Base-by-base conservation (phyloP, 2,329 filamentous ascomycete genomes). In the Microsporum audouinii region DNA sequence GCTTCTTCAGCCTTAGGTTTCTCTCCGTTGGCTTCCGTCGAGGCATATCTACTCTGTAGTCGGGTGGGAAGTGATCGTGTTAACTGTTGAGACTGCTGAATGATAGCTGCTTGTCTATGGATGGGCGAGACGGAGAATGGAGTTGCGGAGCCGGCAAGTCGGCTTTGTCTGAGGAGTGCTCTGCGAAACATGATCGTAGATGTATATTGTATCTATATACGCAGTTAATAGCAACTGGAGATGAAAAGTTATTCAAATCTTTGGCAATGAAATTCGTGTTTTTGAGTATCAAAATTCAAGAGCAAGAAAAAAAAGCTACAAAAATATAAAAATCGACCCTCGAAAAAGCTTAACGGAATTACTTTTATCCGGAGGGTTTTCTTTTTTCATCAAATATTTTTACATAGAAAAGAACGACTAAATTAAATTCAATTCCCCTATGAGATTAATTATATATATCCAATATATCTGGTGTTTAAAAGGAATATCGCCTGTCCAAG, bases 131-230 rank as follows among this genome's bases (percentile, higher is more conserved):
- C 5, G 47, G 71, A 69, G 61, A 66, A 62, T 59, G 72, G 68
- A 45, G 74, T 65, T 47, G 68, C 66, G 62, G 73, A 73, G 66
- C 70, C 70, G 60, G 69, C 69, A 61, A 70, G 72, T 68, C 72
- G 73, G 59, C 70, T 70, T 66, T 77, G 75, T 72, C 74, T 73
- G 62, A 77, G 64, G 59, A 78, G 63, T 60, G 72, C 70, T 67
- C 73, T 72, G 66, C 75, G 72, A 67, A 78, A 72, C 76, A 78
- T 78, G 43, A 12, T 61, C 33, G 10, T 38, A 17, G 31, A 17
- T 53, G 10, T 34, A 31, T 29, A 53, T 33, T 33, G 2, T 14
- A n/a, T 33, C 45, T 31, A 53, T 34, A 33, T 27, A 34, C 29
- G 43, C 34, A 23, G 17, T 36, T 23, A 56, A 60, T 60, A 17